A percentile compares a stretch with the other conserved stretches of the same genome.
Conservation (phyloP, 768 basidiomycete genomes). For the Amanita thiersii region DNA sequence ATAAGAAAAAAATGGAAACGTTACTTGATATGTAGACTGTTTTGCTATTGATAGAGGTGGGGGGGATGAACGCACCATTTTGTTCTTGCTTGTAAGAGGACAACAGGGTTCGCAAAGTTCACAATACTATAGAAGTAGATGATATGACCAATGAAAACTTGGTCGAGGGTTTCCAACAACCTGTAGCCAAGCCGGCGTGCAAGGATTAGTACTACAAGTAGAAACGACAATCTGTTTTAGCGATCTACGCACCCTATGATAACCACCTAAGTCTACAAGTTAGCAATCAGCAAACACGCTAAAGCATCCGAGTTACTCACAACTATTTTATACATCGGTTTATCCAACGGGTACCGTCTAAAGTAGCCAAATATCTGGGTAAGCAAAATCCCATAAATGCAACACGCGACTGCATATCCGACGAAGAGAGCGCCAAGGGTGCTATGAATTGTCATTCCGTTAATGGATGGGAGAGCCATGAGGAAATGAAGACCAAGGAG, state of each 20-base stretch:
- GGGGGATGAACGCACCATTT: conserved; percentile 33
- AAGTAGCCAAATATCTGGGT: conserved; percentile 51
- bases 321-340: conserved; percentile 36
- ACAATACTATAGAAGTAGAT: conserved; percentile 49
- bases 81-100: conserved; percentile 27
- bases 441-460: conserved; percentile 27
- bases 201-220: neutral
- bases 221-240: neutral
- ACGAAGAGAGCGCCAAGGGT: conserved; percentile 57
- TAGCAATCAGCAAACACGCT: no score
- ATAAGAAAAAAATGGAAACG: no score
- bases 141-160: conserved; percentile 47
- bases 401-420: conserved; percentile 47
- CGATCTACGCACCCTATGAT: conserved; percentile 23
- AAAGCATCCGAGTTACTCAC: conserved; percentile 26
- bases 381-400: conserved; percentile 44
- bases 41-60: neutral
- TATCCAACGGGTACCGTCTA: conserved; percentile 46
- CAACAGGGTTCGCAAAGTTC: conserved; percentile 28
- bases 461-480: conserved; percentile 6
- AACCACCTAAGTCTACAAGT: conserved; percentile 23
- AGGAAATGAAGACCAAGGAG: neutral
- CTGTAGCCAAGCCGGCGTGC: no score
- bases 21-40: conserved; percentile 1
- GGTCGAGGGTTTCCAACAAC: conserved; percentile 45